Evolutionary conservation across 225 moss, liverwort and hornwort species (phyloP), one percentile per base, ranked within the genome.

Genomic region (Takakia lepidozioides): DNA sequence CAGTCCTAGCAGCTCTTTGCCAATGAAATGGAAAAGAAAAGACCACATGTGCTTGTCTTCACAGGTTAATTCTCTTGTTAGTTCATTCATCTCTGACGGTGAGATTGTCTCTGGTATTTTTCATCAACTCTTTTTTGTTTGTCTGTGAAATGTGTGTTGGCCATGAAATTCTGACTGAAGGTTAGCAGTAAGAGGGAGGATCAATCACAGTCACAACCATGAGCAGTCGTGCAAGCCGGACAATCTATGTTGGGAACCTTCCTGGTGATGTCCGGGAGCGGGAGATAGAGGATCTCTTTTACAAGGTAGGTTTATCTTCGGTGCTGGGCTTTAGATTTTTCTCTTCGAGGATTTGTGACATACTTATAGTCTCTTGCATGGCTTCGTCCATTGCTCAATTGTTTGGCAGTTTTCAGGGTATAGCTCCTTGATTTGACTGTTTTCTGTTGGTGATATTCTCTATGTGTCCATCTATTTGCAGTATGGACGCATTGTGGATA

Each of bases 221-320:
- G 85, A 88, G 88, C 73, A 92, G 83, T 63, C 92, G 88, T 51
- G 92, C 92, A 11, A 93, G 92, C 62, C 80, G 88, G 48, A 93
- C 92, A 53, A 93, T 93, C 30, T 93, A 93, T 51, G 92, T 93
- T 55, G 92, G 92, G 35, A 93, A 93, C 67, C 68, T 93, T 29
- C 92, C 92, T 22, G 92, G 88, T 49, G 92, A 93, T 78, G 92
- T 88, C 19, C 73, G 92, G 70, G 92, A 93, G 77, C 69, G 88
- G 23, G 92, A 93, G 58, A 88, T 93, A 36, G 92, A 93, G 52
- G 92, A 93, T 50, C 68, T 93, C 0, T 93, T 93, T 29, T 88
- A 93, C 73, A 93, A 93, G 85, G 88, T 89, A 58, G n/a, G n/a
- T n/a, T n/a, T n/a, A n/a, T n/a, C n/a, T n/a, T n/a, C n/a, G n/a